phyloP scores from a whole-genome alignment of 2,329 filamentous ascomycete species.

The Aschersonia sp. region DNA sequence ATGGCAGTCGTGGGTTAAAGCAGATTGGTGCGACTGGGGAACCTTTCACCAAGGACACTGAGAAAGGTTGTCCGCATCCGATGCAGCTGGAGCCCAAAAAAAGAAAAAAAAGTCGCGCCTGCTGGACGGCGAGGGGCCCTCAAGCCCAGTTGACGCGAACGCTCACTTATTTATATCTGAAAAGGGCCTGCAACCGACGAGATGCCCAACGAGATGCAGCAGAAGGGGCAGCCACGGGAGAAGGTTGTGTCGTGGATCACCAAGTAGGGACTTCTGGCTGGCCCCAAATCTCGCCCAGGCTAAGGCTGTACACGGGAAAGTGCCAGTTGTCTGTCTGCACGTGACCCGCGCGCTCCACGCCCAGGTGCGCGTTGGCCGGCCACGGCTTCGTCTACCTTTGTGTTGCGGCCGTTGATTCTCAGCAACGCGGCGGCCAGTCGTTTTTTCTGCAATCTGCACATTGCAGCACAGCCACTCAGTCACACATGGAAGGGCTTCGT shows the following conservation, averaged over 20 bases:
- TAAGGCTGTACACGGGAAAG: constrained; percentile 15
- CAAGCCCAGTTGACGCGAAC: constrained; percentile 1
- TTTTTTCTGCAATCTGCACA: no score
- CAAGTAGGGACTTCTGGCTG: constrained; percentile 8
- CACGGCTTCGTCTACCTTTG: no score
- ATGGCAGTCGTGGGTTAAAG: constrained; percentile 13
- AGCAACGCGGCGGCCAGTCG: no score
- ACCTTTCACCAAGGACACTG: constrained; percentile 17
- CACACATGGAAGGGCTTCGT: no score
- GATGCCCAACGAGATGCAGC: constrained; percentile 13
- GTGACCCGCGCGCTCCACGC: constrained; percentile 5
- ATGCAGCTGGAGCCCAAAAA: background rate
- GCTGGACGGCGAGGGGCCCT: constrained; percentile 5
- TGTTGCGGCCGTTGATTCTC: no score
- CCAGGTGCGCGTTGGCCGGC: no score
- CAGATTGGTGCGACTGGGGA: constrained; percentile 25
- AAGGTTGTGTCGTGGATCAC: constrained; percentile 25
- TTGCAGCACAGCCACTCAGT: no score
- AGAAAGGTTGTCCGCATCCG: background rate
- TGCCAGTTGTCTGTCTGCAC: constrained; percentile 10
- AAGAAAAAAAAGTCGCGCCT: background rate
- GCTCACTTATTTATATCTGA: background rate
- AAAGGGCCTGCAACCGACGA: constrained; percentile 1
- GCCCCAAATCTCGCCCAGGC: constrained; percentile 8
- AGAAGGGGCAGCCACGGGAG: constrained; percentile 14